Percentiles rank a stretch among this genome's conserved stretches.
Conservation (phyloP, 179 eudicot genomes). For the Camellia oleifera region DNA sequence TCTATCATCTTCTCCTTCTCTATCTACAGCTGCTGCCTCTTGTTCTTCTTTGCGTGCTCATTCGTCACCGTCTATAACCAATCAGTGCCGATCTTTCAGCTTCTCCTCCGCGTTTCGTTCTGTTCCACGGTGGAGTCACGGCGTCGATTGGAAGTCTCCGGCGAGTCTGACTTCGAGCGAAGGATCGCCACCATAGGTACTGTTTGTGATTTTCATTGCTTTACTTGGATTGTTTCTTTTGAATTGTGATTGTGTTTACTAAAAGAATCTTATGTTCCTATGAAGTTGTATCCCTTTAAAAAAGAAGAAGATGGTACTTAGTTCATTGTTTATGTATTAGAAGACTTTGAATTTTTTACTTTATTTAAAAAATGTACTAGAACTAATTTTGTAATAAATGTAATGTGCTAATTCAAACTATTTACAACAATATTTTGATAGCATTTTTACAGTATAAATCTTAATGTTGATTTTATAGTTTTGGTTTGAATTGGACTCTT, state of each 20-base stretch:
- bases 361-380: too few species aligned
- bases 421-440: background rate
- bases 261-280: too few species aligned
- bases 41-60: too few species aligned
- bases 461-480: background rate
- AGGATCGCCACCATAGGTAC: slow-evolving; percentile 82
- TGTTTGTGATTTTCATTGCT: background rate
- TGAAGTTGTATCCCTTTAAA: too few species aligned
- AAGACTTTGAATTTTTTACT: background rate
- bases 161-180: slow-evolving; percentile 55
- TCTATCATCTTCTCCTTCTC: background rate
- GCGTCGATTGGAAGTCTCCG: slow-evolving; percentile 71
- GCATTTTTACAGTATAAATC: background rate
- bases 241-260: background rate
- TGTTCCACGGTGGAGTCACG: slow-evolving; percentile 65
- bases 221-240: background rate
- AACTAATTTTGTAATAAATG: background rate
- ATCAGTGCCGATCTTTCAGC: slow-evolving; percentile 32
- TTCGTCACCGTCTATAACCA: too few species aligned
- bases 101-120: slow-evolving; percentile 38
- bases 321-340: background rate
- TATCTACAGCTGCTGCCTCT: too few species aligned
- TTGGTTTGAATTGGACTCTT: background rate
- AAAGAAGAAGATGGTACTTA: too few species aligned
- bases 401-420: background rate